These are phyloP conservation scores for Dictyostelium citrinum DNA, from an alignment of 78 protist species.

Conservation along the genomic window DNA sequence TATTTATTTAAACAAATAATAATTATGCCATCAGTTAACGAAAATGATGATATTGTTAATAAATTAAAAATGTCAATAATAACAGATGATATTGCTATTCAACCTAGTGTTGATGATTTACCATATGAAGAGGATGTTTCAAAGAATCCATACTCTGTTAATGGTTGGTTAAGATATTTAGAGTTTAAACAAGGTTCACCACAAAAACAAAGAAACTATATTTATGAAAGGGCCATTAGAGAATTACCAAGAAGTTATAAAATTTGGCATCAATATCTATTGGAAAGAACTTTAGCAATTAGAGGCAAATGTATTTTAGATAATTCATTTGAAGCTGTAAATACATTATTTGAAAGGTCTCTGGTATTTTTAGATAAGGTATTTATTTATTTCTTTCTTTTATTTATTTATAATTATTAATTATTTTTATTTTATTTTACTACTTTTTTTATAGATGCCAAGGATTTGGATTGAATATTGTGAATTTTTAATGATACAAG, in stretches of 20 bases:
- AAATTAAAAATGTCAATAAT: neutral
- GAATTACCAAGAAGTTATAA: constrained; percentile 92
- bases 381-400: too few relatives aligned
- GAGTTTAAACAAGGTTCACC: constrained; percentile 63
- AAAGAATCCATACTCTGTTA: constrained; percentile 71
- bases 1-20: too few relatives aligned
- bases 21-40: neutral
- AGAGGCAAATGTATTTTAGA: constrained; percentile 79
- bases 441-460: constrained; percentile 94
- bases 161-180: constrained; percentile 86
- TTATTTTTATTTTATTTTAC: too few relatives aligned
- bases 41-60: neutral
- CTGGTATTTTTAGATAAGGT: constrained; percentile 94
- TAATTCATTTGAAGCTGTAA: constrained; percentile 79
- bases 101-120: constrained; percentile 62
- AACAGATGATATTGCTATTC: neutral
- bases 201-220: constrained; percentile 30
- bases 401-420: too few relatives aligned
- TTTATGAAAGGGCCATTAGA: constrained; percentile 94
- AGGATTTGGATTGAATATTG: constrained; percentile 98
- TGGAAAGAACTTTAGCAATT: constrained; percentile 20
- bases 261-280: constrained; percentile 92
- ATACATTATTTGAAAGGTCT: constrained; percentile 89
- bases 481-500: constrained; percentile 84
- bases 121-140: constrained; percentile 85